Percentiles rank a stretch among this genome's conserved stretches.
phyloP scores from a whole-genome alignment of 176 grass and related monocot species.

The Aechmea fasciata region DNA sequence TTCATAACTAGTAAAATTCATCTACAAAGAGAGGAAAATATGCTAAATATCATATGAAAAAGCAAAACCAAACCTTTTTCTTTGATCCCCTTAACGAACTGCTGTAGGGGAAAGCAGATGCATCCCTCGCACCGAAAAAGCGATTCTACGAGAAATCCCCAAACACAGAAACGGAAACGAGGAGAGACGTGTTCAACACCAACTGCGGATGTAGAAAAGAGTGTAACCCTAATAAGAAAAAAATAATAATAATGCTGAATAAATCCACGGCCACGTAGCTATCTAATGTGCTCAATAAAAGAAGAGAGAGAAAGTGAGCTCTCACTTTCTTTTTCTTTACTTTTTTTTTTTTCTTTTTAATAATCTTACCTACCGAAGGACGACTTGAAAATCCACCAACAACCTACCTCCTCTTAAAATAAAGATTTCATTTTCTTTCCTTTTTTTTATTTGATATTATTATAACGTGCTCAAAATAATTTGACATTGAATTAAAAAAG shows the following conservation, averaged over 20 bases:
- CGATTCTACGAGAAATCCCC: too few relatives aligned
- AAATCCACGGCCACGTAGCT: neutral
- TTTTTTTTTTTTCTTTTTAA: too few relatives aligned
- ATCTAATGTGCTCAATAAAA: neutral
- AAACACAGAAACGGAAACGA: too few relatives aligned
- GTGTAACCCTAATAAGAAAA: neutral
- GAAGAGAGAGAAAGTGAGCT: neutral
- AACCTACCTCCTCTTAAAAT: too few relatives aligned
- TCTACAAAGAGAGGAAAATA: neutral
- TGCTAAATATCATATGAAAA: neutral
- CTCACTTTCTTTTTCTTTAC: neutral
- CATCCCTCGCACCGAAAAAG: neutral
- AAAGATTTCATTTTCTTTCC: too few relatives aligned
- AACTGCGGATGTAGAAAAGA: neutral
- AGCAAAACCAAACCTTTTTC: neutral
- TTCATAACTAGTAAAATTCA: too few relatives aligned
- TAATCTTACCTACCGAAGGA: too few relatives aligned
- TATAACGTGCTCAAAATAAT: too few relatives aligned
- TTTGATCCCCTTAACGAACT: neutral
- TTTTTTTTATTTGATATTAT: too few relatives aligned
- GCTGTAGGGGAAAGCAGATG: neutral
- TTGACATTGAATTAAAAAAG: too few relatives aligned
- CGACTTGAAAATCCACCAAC: too few relatives aligned
- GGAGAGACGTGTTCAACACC: slow-evolving; percentile 1
- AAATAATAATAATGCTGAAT: neutral